Evolutionary conservation across 31 red algal genomes (phyloP), one percentile per base, ranked within the genome.

Genomic region (Bonnemaisonia californica): DNA sequence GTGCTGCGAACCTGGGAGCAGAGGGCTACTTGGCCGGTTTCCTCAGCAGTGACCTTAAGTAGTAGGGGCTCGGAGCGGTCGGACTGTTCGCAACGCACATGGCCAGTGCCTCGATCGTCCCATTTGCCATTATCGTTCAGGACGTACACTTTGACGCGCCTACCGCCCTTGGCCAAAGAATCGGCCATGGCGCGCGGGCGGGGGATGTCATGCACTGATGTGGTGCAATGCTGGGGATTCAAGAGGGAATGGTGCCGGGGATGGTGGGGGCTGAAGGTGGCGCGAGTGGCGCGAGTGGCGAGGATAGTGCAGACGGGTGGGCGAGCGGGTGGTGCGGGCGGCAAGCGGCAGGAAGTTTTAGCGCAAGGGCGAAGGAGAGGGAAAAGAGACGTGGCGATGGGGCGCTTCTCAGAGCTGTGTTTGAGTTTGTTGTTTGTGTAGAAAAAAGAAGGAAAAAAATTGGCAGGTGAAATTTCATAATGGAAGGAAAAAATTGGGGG

Each of bases 31-130:
- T 45, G 32, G 56, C 76, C 72, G 69, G 59, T 74, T 23, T 51
- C 77, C 37, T 89, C 86, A 8, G 69, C 51, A 26, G 60, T 13
- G 36, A 88, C 72, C 29, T 64, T 57, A 19, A 88, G 57, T 38
- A 79, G 29, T 27, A 69, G 47, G 36, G 40, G 54, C 45, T 73
- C 48, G 29, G 83, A 60, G 48, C 54, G 60, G 38, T 47, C 34
- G 79, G 61, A 45, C 45, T 45, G 48, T 33, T 89, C 77, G 74
- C 55, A 89, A 19, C 42, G 48, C 23, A 89, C 36, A 48, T 54
- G 61, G 40, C 77, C 86, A 41, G 86, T 89, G 47, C 86, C 86
- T 33, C 69, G 72, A 66, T 89, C 86, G 57, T 72, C 74, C 86
- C 86, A 89, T 58, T 71, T 72, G 55, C 56, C 72, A 33, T 59